phyloP scores from a whole-genome alignment of 1,284 basidiomycete species.

The Pseudozyma sp. region DNA sequence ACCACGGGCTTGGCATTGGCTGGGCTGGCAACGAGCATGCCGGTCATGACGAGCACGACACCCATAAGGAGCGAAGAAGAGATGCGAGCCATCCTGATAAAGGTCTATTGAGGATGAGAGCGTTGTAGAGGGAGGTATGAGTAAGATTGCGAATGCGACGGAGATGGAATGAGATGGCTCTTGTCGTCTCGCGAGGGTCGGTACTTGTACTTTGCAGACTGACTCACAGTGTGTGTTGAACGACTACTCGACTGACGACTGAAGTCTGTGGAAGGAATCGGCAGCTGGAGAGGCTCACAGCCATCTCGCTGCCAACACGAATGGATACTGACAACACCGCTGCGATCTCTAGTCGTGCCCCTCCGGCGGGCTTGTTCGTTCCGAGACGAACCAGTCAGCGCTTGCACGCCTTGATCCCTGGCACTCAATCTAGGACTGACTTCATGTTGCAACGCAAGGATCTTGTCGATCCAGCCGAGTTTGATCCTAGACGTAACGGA shows the following conservation, averaged over 20 bases:
- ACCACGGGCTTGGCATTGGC: slow-evolving; percentile 9
- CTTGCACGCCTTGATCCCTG: neutral
- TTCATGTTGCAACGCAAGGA: neutral
- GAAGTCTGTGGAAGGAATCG: no score
- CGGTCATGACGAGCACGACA: slow-evolving; percentile 34
- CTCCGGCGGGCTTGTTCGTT: no score
- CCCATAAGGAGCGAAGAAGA: slow-evolving; percentile 21
- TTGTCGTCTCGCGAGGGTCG: neutral
- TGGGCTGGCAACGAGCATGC: slow-evolving; percentile 10
- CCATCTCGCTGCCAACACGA: no score
- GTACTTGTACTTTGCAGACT: slow-evolving; percentile 15
- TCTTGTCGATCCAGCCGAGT: neutral
- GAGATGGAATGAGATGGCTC: neutral
- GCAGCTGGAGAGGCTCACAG: no score
- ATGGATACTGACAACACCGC: no score
- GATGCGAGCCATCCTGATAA: slow-evolving; percentile 27
- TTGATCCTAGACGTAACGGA: no score
- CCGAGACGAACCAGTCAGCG: no score
- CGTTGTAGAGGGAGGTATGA: neutral
- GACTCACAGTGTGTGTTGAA: neutral
- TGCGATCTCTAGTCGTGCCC: no score
- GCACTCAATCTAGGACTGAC: neutral
- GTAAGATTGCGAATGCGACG: slow-evolving; percentile 1
- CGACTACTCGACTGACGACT: neutral
- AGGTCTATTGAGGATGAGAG: neutral